Evolutionary conservation across 768 basidiomycete genomes (phyloP), one percentile per base, ranked within the genome.

Genomic region (Amanita molliuscula): DNA sequence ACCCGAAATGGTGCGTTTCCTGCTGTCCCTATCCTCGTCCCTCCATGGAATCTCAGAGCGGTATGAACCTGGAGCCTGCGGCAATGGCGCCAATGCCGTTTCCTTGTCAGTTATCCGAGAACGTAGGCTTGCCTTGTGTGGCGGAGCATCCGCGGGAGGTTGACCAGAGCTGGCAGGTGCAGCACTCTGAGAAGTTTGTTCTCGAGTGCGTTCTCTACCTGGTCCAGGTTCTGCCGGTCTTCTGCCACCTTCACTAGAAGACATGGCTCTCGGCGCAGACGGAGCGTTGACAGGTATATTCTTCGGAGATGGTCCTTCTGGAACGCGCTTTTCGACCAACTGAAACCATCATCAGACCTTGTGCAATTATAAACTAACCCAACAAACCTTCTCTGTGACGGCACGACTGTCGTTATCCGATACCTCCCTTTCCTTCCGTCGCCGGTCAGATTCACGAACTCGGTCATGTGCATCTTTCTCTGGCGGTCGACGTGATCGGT

Each of bases 1-100:
- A 86, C 87, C 88, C 61, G 82, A 77, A 29, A 71, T 64, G 20
- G 80, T 77, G 49, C 87, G 76, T 66, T 90, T 90, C 59, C 84
- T 70, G 51, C 61, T 70, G 53, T 85, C 83, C 43, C 79, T 76
- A 25, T 84, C 82, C 15, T 87, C 83, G 8, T 85, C 82, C 54
- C 72, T 72, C 49, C 68, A 61, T 37, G 65, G 62, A 43, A 61
- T 43, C 31, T 78, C 78, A 45, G 62, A 60, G 44, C 76, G 74
- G 53, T 75, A 75, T n/a, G 71, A 59, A 36, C 62, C 63, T 35
- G 71, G 67, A 49, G 65, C 67, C 51, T 72, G 71, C n/a, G 71
- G 66, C 50, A 61, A 59, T 3, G 55, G 47, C 7, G 47, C 67
- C 34, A 67, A 59, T 36, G 36, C 18, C 21, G 63, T 56, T 54